Conservation (phyloP, 306 rosid species). For the Lupinus albus region DNA sequence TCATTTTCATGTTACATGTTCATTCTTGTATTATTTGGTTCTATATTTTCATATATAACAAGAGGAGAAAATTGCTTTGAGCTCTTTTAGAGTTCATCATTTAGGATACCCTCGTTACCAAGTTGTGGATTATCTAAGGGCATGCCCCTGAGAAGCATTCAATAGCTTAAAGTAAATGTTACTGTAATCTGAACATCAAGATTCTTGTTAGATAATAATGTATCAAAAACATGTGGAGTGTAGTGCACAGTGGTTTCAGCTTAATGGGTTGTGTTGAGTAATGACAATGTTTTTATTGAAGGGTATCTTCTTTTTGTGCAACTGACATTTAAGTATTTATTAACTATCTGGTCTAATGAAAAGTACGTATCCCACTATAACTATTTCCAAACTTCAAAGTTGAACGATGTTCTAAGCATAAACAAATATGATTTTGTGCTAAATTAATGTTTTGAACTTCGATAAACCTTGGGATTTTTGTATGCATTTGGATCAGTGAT, state of each 20-base stretch:
- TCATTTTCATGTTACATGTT: conserved; percentile 37
- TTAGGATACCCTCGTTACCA: conserved; percentile 32
- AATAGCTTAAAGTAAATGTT: conserved; percentile 47
- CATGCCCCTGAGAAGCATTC: conserved; percentile 34
- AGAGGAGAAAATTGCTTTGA: conserved; percentile 40
- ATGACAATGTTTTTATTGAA: conserved; percentile 40
- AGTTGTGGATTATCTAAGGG: conserved; percentile 43
- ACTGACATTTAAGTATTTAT: conserved; percentile 35
- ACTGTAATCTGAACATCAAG: conserved; percentile 34
- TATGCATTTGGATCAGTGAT: conserved; percentile 26
- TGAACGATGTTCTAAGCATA: conserved; percentile 41
- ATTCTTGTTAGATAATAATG: conserved; percentile 32
- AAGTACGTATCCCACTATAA: conserved; percentile 35
- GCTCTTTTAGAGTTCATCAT: conserved; percentile 42
- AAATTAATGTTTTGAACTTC: conserved; percentile 35
- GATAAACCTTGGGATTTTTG: conserved; percentile 29
- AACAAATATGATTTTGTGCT: conserved; percentile 27
- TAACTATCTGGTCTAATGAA: conserved; percentile 19
- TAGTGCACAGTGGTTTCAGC: conserved; percentile 32
- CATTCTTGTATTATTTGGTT: conserved; percentile 23
- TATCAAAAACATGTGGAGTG: conserved; percentile 37
- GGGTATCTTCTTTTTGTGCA: conserved; percentile 35
- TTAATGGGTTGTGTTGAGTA: conserved; percentile 10
- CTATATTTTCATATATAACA: conserved; percentile 36
- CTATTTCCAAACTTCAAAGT: conserved; percentile 40